A percentile compares a stretch with the other conserved stretches of the same genome.
phyloP scores from a whole-genome alignment of 225 moss, liverwort and hornwort species.

The Rhytidiadelphus loreus region DNA sequence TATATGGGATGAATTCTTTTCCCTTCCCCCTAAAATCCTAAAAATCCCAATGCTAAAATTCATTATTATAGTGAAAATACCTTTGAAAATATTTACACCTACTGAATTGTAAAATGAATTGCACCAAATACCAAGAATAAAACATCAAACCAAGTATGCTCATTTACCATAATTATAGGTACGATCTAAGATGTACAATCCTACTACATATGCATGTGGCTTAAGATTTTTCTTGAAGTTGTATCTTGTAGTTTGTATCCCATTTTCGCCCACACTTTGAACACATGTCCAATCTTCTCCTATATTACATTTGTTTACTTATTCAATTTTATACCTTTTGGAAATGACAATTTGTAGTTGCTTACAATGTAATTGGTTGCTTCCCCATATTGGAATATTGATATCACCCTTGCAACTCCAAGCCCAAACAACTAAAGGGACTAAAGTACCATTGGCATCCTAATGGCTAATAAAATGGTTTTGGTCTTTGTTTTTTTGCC shows the following conservation, averaged over 20 bases:
- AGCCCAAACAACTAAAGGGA: background rate
- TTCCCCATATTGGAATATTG: background rate
- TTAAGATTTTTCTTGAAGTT: no score
- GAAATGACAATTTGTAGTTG: background rate
- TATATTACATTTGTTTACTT: background rate
- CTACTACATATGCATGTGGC: no score
- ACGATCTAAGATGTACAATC: no score
- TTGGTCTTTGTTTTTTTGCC: background rate
- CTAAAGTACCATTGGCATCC: background rate
- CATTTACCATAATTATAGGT: no score
- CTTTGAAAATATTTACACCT: background rate
- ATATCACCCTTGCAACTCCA: background rate
- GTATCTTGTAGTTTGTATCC: no score
- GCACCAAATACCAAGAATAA: background rate
- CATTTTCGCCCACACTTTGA: no score
- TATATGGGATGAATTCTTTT: fast-evolving
- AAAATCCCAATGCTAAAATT: background rate
- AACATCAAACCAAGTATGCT: background rate
- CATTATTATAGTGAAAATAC: fast-evolving
- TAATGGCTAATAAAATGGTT: background rate
- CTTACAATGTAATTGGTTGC: background rate
- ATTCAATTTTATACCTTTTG: background rate
- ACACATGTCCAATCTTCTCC: background rate
- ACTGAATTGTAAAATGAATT: background rate
- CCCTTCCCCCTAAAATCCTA: no score